These are phyloP conservation scores for Mortierella sp. DNA, from an alignment of 371 early-diverging fungal genomes.

Conservation along the genomic window DNA sequence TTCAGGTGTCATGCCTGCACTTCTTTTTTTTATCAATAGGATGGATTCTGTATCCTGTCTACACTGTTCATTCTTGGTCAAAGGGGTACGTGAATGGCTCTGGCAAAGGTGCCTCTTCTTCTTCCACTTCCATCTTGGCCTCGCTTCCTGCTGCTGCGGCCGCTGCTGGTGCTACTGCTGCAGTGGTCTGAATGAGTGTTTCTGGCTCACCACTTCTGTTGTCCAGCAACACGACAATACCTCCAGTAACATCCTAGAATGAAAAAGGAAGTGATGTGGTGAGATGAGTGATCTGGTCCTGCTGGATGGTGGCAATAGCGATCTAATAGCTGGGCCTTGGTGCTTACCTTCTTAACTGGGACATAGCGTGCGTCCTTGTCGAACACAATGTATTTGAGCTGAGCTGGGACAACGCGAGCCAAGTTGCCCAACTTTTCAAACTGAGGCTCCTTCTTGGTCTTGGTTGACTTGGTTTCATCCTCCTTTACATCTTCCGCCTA, in stretches of 20 bases:
- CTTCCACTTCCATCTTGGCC: constrained; percentile 57
- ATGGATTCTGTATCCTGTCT: too few relatives aligned
- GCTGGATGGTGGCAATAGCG: too few relatives aligned
- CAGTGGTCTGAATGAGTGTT: constrained; percentile 61
- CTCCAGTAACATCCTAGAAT: constrained; percentile 70
- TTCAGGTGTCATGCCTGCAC: too few relatives aligned
- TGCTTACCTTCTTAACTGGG: constrained; percentile 83
- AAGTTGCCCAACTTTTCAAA: constrained; percentile 86
- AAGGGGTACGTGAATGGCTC: constrained; percentile 91
- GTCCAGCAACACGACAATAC: constrained; percentile 82
- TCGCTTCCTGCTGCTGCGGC: constrained; percentile 29
- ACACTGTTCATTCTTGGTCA: constrained; percentile 38
- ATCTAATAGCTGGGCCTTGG: too few relatives aligned
- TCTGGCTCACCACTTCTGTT: constrained; percentile 65
- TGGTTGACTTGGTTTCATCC: constrained; percentile 57
- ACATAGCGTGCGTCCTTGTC: constrained; percentile 85
- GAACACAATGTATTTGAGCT: constrained; percentile 86
- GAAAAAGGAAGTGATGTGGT: too few relatives aligned
- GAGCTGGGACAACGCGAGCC: constrained; percentile 89
- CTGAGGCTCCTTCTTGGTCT: constrained; percentile 76
- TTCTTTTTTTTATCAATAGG: too few relatives aligned
- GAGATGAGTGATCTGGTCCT: too few relatives aligned
- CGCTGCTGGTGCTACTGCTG: constrained; percentile 13
- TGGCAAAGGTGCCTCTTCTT: constrained; percentile 81
- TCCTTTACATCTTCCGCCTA: constrained; percentile 59